Evolutionary conservation across 2,329 filamentous ascomycete species (phyloP).

Genomic region (Colletotrichum destructivum): DNA sequence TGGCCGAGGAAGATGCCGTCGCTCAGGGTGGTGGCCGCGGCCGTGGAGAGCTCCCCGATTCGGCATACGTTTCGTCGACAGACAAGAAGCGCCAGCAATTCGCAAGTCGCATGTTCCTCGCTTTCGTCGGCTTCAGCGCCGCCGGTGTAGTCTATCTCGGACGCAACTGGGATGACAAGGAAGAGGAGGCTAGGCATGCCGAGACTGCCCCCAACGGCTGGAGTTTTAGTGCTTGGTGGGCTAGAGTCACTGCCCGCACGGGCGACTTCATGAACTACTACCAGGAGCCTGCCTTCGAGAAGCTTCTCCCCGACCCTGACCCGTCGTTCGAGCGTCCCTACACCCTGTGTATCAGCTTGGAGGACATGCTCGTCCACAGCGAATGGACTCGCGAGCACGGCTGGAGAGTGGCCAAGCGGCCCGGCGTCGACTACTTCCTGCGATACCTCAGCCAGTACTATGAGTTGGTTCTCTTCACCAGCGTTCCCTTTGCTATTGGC

Average conservation of each 20-base stretch:
- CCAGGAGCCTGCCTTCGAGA: constrained; percentile 94
- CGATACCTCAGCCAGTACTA: constrained; percentile 98
- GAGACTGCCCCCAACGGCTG: constrained; percentile 84
- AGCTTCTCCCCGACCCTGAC: constrained; percentile 88
- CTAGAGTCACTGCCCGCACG: constrained; percentile 82
- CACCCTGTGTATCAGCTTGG: constrained; percentile 91
- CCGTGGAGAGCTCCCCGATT: constrained; percentile 78
- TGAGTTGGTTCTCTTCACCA: constrained; percentile 96
- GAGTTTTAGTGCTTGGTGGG: constrained; percentile 82
- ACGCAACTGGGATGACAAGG: constrained; percentile 88
- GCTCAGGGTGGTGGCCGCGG: constrained; percentile 65
- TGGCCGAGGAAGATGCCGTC: constrained; percentile 53
- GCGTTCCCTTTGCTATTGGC: constrained; percentile 84
- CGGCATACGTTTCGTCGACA: constrained; percentile 90
- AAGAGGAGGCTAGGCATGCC: constrained; percentile 78
- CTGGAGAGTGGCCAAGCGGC: constrained; percentile 95
- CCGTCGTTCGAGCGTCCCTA: constrained; percentile 88
- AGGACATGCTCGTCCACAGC: constrained; percentile 94
- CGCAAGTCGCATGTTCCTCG: constrained; percentile 81
- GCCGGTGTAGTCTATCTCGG: constrained; percentile 82
- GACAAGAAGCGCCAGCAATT: constrained; percentile 85
- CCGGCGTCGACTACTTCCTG: constrained; percentile 96
- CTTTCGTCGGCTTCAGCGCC: constrained; percentile 69
- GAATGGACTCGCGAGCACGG: constrained; percentile 96
- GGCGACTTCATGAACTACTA: constrained; percentile 89